Evolutionary conservation across 1,284 basidiomycete genomes (phyloP).

Genomic region (Leccinum subrobustum): DNA sequence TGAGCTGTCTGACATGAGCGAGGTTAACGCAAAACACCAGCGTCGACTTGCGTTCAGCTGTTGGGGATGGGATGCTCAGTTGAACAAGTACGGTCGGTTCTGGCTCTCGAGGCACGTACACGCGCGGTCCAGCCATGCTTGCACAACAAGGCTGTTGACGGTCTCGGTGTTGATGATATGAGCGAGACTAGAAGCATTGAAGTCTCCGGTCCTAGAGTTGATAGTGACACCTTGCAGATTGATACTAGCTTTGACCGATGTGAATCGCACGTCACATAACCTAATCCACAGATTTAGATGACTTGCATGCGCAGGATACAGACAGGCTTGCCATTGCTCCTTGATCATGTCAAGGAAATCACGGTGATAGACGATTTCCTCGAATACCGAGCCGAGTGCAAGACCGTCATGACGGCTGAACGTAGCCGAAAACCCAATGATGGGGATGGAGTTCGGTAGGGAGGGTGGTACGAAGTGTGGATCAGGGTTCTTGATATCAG

Average conservation of each 20-base stretch:
- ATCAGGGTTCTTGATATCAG: constrained; percentile 57
- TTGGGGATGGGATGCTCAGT: constrained; percentile 1
- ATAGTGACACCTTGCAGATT: constrained; percentile 68
- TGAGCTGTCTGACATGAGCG: constrained; percentile 79
- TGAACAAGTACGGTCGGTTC: background rate
- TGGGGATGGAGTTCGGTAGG: constrained; percentile 62
- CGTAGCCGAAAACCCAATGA: constrained; percentile 95
- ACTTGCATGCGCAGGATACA: background rate
- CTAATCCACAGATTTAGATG: constrained; percentile 39
- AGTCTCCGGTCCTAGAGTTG: constrained; percentile 73
- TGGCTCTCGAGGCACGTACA: constrained; percentile 39
- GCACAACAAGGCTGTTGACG: constrained; percentile 75
- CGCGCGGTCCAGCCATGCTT: constrained; percentile 81
- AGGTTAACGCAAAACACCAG: constrained; percentile 91
- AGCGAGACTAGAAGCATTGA: constrained; percentile 72
- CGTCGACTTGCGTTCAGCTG: constrained; percentile 76
- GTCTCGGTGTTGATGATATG: constrained; percentile 77
- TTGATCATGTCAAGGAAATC: constrained; percentile 93
- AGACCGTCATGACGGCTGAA: constrained; percentile 92
- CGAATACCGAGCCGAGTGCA: constrained; percentile 85
- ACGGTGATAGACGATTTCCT: constrained; percentile 93
- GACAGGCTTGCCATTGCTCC: constrained; percentile 71
- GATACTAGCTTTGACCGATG: constrained; percentile 74
- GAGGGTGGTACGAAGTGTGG: constrained; percentile 34
- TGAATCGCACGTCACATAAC: constrained; percentile 84